Conservation (phyloP, 768 basidiomycete genomes). For the Butyriboletus loyo region DNA sequence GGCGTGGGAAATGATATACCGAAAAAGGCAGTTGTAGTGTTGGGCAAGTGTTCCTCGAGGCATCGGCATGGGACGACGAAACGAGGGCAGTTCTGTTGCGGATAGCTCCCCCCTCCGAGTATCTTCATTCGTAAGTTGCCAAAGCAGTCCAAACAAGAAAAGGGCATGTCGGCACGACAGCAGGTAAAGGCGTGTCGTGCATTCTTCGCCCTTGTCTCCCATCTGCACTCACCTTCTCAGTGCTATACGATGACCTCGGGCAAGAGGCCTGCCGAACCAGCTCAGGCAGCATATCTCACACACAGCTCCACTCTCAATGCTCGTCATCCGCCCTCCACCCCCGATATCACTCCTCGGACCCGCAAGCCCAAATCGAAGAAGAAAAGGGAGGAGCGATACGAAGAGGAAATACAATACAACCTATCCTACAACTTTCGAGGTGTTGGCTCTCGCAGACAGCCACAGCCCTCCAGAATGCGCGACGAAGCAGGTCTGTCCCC, state of each 20-base stretch:
- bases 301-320: constrained; percentile 54
- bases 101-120: constrained; percentile 18
- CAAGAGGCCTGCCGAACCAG: constrained; percentile 29
- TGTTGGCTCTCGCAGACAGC: constrained; percentile 24
- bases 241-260: constrained; percentile 37
- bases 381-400: constrained; percentile 43
- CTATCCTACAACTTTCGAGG: constrained; percentile 32
- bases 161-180: constrained; percentile 33
- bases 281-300: constrained; percentile 48
- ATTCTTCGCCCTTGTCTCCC: constrained; percentile 37
- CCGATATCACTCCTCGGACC: constrained; percentile 49
- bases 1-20: constrained; percentile 18
- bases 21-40: constrained; percentile 21
- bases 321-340: constrained; percentile 46
- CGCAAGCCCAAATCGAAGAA: constrained; percentile 38
- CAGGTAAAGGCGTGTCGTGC: constrained; percentile 37
- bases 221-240: constrained; percentile 33
- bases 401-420: constrained; percentile 42
- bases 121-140: constrained; percentile 23
- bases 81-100: constrained; percentile 17
- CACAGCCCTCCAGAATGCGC: constrained; percentile 24
- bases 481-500: constrained; percentile 31
- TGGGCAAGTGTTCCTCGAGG: constrained; percentile 28
- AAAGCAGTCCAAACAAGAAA: constrained; percentile 31
- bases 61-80: constrained; percentile 25